Conservation (phyloP, 345 rosid species). For the Pistacia vera region DNA sequence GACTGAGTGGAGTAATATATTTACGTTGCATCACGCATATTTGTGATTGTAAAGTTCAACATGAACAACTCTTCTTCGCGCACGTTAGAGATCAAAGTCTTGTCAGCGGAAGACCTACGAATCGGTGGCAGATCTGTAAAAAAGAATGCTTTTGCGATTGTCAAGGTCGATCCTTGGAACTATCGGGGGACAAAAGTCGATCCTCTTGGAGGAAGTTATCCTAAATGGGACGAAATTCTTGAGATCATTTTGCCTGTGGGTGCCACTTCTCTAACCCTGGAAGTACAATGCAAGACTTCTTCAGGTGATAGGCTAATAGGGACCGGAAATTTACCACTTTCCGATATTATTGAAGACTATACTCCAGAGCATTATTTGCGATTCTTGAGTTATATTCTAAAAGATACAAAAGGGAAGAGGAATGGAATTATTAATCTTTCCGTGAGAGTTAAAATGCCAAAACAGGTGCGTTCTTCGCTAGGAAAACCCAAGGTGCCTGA, state of each 20-base stretch:
- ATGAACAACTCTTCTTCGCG: conserved; percentile 10
- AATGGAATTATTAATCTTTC: conserved; percentile 58
- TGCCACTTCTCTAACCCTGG: conserved; percentile 32
- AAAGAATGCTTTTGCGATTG: conserved; percentile 35
- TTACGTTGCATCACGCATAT: no score
- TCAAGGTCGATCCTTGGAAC: conserved; percentile 26
- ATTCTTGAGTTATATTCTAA: conserved; percentile 67
- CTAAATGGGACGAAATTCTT: conserved; percentile 56
- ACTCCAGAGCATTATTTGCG: conserved; percentile 46
- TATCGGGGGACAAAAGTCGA: conserved; percentile 21
- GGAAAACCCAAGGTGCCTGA: no score
- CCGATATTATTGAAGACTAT: conserved; percentile 59
- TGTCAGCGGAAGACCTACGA: conserved; percentile 58
- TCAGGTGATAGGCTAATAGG: conserved; percentile 44
- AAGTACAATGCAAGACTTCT: conserved; percentile 38
- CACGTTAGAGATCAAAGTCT: conserved; percentile 44
- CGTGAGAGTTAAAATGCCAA: conserved; percentile 19
- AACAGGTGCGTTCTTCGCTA: neutral
- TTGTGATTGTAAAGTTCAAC: neutral
- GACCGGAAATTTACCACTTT: conserved; percentile 41
- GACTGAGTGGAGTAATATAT: no score
- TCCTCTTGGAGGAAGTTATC: conserved; percentile 41
- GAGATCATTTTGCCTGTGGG: conserved; percentile 38
- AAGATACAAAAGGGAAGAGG: conserved; percentile 42
- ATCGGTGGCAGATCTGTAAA: conserved; percentile 40